phyloP scores from a whole-genome alignment of 331 rosid species.

The Arachis monticola region DNA sequence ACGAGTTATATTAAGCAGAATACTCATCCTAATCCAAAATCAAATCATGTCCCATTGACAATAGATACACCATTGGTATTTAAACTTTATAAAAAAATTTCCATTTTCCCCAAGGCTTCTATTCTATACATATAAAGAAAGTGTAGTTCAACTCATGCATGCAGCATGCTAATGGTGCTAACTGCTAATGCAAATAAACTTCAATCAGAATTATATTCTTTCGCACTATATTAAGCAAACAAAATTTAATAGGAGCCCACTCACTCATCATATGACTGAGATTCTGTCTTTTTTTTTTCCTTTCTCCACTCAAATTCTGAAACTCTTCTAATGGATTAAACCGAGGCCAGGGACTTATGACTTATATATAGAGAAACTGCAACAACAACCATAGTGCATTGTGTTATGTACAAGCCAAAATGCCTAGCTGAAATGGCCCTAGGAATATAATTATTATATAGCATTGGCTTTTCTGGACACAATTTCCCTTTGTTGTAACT shows the following conservation, averaged over 20 bases:
- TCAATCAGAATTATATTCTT: neutral
- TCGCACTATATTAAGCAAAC: constrained; percentile 20
- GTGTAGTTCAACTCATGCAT: neutral
- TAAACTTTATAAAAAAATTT: no score
- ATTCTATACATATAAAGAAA: no score
- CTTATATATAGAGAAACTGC: constrained; percentile 27
- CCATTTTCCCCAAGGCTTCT: no score
- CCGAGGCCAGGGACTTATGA: constrained; percentile 45
- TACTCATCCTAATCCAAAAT: no score
- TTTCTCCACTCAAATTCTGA: neutral
- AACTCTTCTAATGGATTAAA: constrained; percentile 46
- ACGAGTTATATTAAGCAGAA: no score
- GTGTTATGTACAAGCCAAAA: constrained; percentile 77
- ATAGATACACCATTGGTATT: no score
- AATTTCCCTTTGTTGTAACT: constrained; percentile 49
- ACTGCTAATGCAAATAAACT: neutral
- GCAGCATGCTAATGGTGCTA: neutral
- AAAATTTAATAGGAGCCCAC: constrained; percentile 41
- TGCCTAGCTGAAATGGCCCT: constrained; percentile 50
- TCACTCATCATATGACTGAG: constrained; percentile 39
- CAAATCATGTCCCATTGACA: no score
- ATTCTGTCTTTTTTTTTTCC: neutral
- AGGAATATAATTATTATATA: constrained; percentile 48
- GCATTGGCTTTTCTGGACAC: constrained; percentile 55
- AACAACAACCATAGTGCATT: constrained; percentile 38